Percentiles rank a stretch among this genome's conserved stretches.
Evolutionary conservation across 1,284 basidiomycete species (phyloP).

Genomic region (Exobasidium cylindrosporum): DNA sequence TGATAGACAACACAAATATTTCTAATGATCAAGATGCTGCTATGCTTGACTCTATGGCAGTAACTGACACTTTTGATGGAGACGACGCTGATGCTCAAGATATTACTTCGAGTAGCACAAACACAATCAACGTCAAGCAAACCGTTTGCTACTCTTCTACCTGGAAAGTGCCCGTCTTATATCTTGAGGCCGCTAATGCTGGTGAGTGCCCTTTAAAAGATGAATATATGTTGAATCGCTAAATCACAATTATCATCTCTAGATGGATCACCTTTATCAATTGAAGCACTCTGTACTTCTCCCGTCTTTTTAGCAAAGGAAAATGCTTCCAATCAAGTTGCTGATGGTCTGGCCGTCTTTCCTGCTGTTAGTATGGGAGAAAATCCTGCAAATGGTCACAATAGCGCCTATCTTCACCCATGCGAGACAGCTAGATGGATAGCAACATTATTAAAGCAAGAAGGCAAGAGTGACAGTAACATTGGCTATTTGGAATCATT

Average conservation of each 20-base stretch:
- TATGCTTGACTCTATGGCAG: not conserved
- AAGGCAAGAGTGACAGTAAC: not conserved
- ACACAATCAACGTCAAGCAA: not conserved
- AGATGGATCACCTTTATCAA: not conserved
- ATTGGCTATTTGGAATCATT: constrained; percentile 1
- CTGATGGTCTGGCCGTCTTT: not conserved
- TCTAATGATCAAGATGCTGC: not conserved
- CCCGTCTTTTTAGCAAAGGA: not conserved
- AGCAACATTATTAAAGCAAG: not conserved
- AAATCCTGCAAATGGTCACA: constrained; percentile 7
- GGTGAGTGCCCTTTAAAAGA: not conserved
- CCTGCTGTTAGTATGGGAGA: constrained; percentile 8
- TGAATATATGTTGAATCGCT: not conserved
- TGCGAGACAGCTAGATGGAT: constrained; percentile 7
- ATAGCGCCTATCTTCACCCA: constrained; percentile 8
- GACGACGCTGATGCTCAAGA: not conserved
- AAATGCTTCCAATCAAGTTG: not conserved
- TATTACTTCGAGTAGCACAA: not conserved
- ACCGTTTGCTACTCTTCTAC: constrained; percentile 3
- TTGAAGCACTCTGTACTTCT: not conserved
- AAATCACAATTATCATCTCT: not conserved
- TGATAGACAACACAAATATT: not conserved
- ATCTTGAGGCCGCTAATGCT: not conserved
- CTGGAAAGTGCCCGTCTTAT: constrained; percentile 10
- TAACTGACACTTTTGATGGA: too few species aligned